phyloP scores from a whole-genome alignment of 1,284 basidiomycete genomes.

The Ustanciosporium gigantosporum region DNA sequence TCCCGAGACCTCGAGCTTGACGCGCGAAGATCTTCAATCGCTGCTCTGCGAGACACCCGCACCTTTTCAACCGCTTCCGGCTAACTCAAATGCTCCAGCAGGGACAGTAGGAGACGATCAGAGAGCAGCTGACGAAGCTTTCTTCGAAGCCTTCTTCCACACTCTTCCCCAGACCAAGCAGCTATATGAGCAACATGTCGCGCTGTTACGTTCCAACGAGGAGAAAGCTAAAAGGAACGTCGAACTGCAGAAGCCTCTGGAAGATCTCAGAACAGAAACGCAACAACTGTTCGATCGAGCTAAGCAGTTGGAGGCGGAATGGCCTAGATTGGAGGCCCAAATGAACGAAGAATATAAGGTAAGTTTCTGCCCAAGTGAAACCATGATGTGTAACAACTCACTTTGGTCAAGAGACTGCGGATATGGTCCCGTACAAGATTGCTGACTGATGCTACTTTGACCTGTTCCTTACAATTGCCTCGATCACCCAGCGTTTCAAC shows the following conservation, averaged over 20 bases:
- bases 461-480: too few species aligned
- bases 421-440: too few species aligned
- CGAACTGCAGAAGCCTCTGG: conserved; percentile 40
- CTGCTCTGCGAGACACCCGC: conserved; percentile 8
- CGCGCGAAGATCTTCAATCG: conserved; percentile 39
- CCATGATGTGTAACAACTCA: background rate
- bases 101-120: too few species aligned
- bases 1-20: conserved; percentile 34
- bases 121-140: conserved; percentile 8
- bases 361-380: background rate
- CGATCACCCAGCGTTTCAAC: conserved; percentile 33
- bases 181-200: conserved; percentile 29
- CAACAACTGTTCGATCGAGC: conserved; percentile 44
- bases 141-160: conserved; percentile 48
- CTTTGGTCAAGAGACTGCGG: too few species aligned
- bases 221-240: conserved; percentile 41
- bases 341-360: conserved; percentile 46
- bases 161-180: conserved; percentile 31
- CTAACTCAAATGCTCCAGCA: background rate
- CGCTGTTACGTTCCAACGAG: conserved; percentile 38
- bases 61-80: background rate
- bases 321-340: conserved; percentile 24
- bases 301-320: conserved; percentile 32
- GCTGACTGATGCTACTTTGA: background rate
- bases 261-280: conserved; percentile 47